A percentile compares a stretch with the other conserved stretches of the same genome.
phyloP scores from a whole-genome alignment of 2,329 filamentous ascomycete genomes.

The Ophiocordyceps unilateralis region DNA sequence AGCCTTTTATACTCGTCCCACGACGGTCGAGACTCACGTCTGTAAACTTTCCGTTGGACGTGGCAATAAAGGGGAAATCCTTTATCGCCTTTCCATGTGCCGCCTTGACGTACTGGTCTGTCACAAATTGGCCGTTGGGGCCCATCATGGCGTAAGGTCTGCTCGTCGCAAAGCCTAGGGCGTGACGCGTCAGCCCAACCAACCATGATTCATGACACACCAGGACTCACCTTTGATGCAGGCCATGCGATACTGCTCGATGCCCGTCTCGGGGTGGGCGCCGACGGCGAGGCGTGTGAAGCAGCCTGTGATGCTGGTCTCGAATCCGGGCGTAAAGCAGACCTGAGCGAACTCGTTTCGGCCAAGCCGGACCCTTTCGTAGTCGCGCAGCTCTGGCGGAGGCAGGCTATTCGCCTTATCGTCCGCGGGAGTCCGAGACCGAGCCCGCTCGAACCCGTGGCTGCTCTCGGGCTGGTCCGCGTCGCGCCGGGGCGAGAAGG shows the following conservation, averaged over 20 bases:
- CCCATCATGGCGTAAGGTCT: slow-evolving; percentile 71
- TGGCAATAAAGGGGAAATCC: slow-evolving; percentile 78
- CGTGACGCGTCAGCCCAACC: not conserved
- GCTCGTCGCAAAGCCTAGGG: slow-evolving; percentile 55
- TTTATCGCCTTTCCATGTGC: slow-evolving; percentile 70
- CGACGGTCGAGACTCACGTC: slow-evolving; percentile 36
- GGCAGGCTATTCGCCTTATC: slow-evolving; percentile 52
- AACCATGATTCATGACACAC: not conserved
- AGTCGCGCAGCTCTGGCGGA: slow-evolving; percentile 59
- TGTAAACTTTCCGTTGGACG: slow-evolving; percentile 73
- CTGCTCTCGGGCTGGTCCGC: slow-evolving; percentile 51
- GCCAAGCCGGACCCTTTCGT: slow-evolving; percentile 69
- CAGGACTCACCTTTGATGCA: slow-evolving; percentile 55
- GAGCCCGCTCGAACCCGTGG: slow-evolving; percentile 52
- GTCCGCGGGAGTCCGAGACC: slow-evolving; percentile 31
- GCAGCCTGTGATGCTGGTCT: slow-evolving; percentile 63
- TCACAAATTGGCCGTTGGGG: slow-evolving; percentile 62
- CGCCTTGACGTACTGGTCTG: slow-evolving; percentile 68
- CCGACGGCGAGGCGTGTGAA: slow-evolving; percentile 77
- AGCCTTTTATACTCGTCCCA: not conserved
- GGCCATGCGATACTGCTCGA: slow-evolving; percentile 74
- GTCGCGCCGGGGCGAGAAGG: slow-evolving; percentile 15
- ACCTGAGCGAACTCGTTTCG: slow-evolving; percentile 76
- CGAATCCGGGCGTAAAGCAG: slow-evolving; percentile 86
- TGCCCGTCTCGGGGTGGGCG: slow-evolving; percentile 51